Base-by-base conservation (phyloP, 352 stramenopile species). In the Phytophthora cajani region DNA sequence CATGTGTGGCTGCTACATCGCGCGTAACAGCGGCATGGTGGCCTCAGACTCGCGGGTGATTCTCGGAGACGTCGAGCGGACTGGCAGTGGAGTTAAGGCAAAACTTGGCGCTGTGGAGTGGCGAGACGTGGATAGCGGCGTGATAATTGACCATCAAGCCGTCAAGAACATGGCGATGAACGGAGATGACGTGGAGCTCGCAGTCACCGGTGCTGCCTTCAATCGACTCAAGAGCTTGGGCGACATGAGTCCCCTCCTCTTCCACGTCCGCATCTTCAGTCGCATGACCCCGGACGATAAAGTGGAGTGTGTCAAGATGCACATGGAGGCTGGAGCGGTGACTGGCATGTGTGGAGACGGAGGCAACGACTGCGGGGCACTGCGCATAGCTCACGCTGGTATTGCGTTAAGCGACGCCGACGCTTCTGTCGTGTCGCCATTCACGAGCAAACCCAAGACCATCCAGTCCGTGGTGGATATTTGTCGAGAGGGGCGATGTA, bases 381-480 rank as follows among this genome's bases (percentile, higher is more conserved):
- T 97, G 10, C 89, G 88, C 21, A 78, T 87, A 27, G 88, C 87
- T 25, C 89, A 97, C 69, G 82, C 91, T 30, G 87, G 89, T 9
- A 78, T 97, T 46, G 88, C 90, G 44, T 65, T 97, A 6, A 94
- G 84, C 55, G 79, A 91, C 67, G 78, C 85, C 0, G 88, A 96
- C 46, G 88, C 89, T 1, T 91, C 77, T 32, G 77, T 95, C 21
- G 86, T 95, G n/a, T 82, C 90, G 16, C 88, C 90, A 6, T 97
- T 97, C 66, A 97, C 90, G 16, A 96, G 87, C 57, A 71, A 89
- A 33, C 71, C 82, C n/a, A 96, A 97, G 62, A 80, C 66, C 5
- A 89, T 97, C 52, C 69, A 70, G 11, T 90, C 85, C 19, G 90
- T 97, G 14, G 71, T 90, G 8, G 87, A 96, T 67, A 71, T 98